phyloP scores from a whole-genome alignment of 306 rosid species.

The Trichosanthes cucumerina region DNA sequence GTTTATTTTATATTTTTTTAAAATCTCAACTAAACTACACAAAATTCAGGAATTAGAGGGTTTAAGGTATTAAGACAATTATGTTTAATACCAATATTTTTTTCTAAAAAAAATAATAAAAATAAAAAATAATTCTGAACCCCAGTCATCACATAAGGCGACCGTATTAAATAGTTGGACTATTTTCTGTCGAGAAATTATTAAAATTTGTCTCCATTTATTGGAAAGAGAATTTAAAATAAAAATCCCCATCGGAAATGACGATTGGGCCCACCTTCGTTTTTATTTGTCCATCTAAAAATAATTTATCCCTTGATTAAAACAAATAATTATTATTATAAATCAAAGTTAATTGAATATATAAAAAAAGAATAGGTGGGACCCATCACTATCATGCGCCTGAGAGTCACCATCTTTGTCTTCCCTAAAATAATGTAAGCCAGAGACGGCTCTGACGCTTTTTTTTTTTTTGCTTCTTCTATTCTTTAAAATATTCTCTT shows the following conservation, averaged over 20 bases:
- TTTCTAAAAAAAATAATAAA: neutral
- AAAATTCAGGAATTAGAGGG: neutral
- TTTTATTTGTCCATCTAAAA: neutral
- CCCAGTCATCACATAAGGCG: neutral
- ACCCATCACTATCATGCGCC: constrained; percentile 8
- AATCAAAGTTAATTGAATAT: neutral
- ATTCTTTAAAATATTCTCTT: neutral
- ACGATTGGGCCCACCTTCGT: neutral
- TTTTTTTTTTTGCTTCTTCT: neutral
- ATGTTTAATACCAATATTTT: neutral
- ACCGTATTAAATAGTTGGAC: neutral
- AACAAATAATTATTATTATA: neutral
- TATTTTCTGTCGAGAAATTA: neutral
- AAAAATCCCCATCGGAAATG: neutral
- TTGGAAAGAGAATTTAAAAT: neutral
- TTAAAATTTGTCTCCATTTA: constrained; percentile 3
- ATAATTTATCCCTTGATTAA: neutral
- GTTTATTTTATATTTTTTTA: too few relatives aligned
- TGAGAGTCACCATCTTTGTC: constrained; percentile 6
- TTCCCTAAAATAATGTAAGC: constrained; percentile 11
- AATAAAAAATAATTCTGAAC: neutral
- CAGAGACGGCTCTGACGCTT: constrained; percentile 9
- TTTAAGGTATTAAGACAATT: neutral
- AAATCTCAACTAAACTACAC: too few relatives aligned
- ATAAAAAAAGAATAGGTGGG: neutral